These are phyloP conservation scores for Dothidotthia symphoricarpi DNA, from an alignment of 2,329 filamentous ascomycete species.

Conservation along the genomic window DNA sequence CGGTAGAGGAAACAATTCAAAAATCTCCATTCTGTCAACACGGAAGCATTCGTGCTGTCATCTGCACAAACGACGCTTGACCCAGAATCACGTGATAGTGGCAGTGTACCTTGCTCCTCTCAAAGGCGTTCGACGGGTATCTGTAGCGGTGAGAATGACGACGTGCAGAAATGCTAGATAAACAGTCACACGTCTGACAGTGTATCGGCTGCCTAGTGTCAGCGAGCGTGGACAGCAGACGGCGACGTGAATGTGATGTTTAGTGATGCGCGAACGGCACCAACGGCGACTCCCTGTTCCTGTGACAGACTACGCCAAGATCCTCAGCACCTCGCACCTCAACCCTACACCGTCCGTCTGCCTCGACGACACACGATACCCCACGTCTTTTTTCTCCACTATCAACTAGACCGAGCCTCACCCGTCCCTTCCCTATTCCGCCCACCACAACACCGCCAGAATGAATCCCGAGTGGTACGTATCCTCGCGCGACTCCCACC, in stretches of 20 bases:
- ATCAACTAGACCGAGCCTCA: constrained; percentile 9
- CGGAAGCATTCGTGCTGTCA: too few species aligned
- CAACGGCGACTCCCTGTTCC: constrained; percentile 23
- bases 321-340: constrained; percentile 7
- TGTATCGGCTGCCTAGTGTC: constrained; percentile 1
- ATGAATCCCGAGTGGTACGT: constrained; percentile 95
- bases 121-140: too few species aligned
- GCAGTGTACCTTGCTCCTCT: too few species aligned
- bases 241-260: constrained; percentile 22
- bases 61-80: too few species aligned
- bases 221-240: constrained; percentile 17
- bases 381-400: constrained; percentile 15
- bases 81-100: too few species aligned
- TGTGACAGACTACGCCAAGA: constrained; percentile 12
- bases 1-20: constrained; percentile 19
- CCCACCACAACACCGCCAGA: constrained; percentile 45
- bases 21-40: constrained; percentile 34
- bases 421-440: constrained; percentile 10
- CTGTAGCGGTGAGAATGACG: background rate
- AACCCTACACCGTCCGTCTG: constrained; percentile 16
- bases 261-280: constrained; percentile 13
- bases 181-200: constrained; percentile 15
- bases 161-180: background rate
- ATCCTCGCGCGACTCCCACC: constrained; percentile 31
- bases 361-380: constrained; percentile 26